phyloP scores from a whole-genome alignment of 805 yeast species.

The Cyberlindnera lachancei region DNA sequence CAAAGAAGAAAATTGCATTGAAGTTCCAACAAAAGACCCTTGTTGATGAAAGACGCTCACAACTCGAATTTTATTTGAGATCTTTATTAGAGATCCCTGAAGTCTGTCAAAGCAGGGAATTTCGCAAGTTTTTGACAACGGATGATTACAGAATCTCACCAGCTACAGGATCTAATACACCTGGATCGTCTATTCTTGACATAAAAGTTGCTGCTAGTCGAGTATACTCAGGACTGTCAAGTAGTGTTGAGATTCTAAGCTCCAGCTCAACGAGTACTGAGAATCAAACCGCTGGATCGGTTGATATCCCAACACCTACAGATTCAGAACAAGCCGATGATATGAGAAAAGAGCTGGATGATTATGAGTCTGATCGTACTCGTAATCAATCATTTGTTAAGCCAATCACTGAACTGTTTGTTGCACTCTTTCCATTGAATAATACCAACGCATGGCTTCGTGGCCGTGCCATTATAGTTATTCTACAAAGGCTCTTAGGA shows the following conservation, averaged over 20 bases:
- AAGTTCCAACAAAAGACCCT: conserved; percentile 60
- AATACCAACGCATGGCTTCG: conserved; percentile 69
- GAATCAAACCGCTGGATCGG: conserved; percentile 11
- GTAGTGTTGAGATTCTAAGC: conserved; percentile 10
- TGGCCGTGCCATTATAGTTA: conserved; percentile 74
- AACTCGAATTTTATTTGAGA: conserved; percentile 56
- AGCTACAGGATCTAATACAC: conserved; percentile 3
- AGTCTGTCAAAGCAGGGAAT: conserved; percentile 66
- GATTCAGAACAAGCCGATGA: conserved; percentile 29
- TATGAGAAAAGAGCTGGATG: conserved; percentile 47
- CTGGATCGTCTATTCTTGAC: conserved; percentile 4
- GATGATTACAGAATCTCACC: conserved; percentile 14
- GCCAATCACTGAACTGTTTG: conserved; percentile 73
- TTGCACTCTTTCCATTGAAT: conserved; percentile 60
- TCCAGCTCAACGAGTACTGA: conserved; percentile 7
- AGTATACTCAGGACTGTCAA: conserved; percentile 14
- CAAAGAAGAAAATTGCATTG: conserved; percentile 56
- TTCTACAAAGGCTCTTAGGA: conserved; percentile 80
- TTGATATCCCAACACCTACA: conserved; percentile 1
- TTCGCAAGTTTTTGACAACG: conserved; percentile 65
- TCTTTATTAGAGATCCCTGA: conserved; percentile 51
- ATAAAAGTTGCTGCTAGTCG: conserved; percentile 17
- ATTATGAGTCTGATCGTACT: conserved; percentile 23
- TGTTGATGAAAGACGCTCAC: conserved; percentile 53
- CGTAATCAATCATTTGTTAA: conserved; percentile 53